Base-by-base conservation (phyloP, 1,139 yeast species). In the Taphrina pruni region DNA sequence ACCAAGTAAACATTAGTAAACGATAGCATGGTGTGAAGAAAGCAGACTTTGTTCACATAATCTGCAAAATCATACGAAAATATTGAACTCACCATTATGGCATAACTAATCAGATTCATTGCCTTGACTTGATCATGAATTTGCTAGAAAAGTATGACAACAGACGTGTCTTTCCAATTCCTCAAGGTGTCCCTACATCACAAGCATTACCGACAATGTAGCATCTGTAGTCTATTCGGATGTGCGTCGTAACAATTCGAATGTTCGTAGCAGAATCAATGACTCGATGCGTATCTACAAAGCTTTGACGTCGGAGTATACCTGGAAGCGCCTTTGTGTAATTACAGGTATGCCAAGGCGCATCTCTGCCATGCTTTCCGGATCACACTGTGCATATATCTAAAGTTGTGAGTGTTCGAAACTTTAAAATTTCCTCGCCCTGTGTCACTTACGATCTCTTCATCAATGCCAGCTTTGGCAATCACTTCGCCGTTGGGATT, bases 391-490 rank as follows among this genome's bases (percentile, higher is more conserved):
- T 0, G 96, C 96, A 75, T 86, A 89, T 14, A 91, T 81, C 60
- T 56, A 41, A 8, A 1, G 32, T 17, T 45, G 48, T 45, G 20
- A 45, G 48, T 6, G 6, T 12, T 7, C n/a, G 20, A 1, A n/a
- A 2, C 12, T 14, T 12, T 7, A 6, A n/a, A n/a, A 20, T 7
- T 7, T 2, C 2, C 14, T 8, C 57, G 21, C 36, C 43, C 43
- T 45, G 39, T 20, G 17, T 21, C 12, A n/a, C 65, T 0, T 14
- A 54, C 72, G 70, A 90, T 88, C 73, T 87, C 93, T 77, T 92
- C 97, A 6, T 85, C 89, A 74, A 89, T 92, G 11, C 90, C 96
- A 9, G 97, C 96, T 77, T 91, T 96, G 32, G 88, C 87, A 35
- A 91, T 77, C 45, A 91, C 82, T 52, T 85, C 84, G n/a, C 97